Conservation (phyloP, 2,329 filamentous ascomycete species). For the Fusarium coffeatum region DNA sequence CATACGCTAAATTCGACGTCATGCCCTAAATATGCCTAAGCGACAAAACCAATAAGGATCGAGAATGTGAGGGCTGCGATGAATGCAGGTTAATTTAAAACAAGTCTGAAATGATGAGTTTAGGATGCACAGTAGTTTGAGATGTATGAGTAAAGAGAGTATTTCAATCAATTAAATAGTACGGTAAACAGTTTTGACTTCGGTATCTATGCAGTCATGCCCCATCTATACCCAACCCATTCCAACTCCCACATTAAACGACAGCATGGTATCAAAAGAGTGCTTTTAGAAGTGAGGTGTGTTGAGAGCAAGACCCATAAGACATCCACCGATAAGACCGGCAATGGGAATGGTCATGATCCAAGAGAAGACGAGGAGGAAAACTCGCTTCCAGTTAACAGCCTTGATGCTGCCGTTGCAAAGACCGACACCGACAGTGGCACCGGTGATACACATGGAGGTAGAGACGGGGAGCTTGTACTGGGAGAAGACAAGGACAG, state of each 20-base stretch:
- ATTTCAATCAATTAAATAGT: conserved; percentile 34
- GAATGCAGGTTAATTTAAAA: too few species aligned
- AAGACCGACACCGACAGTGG: conserved; percentile 80
- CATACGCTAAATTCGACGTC: too few species aligned
- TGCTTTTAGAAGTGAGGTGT: conserved; percentile 51
- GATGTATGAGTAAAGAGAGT: not conserved
- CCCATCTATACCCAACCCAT: conserved; percentile 22
- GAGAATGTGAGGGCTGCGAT: too few species aligned
- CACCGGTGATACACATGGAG: conserved; percentile 83
- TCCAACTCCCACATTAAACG: conserved; percentile 2
- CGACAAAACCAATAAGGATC: too few species aligned
- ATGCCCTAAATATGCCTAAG: too few species aligned
- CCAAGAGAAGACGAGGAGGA: conserved; percentile 74
- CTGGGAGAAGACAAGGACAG: conserved; percentile 80
- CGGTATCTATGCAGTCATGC: conserved; percentile 27
- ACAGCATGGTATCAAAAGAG: conserved; percentile 19
- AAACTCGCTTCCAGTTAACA: conserved; percentile 80
- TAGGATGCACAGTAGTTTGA: too few species aligned
- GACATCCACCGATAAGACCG: conserved; percentile 54
- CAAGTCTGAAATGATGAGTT: too few species aligned
- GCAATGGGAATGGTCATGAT: conserved; percentile 59
- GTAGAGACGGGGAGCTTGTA: conserved; percentile 81
- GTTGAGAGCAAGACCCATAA: conserved; percentile 57
- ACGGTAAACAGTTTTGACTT: conserved; percentile 8
- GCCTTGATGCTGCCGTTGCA: conserved; percentile 79